These are phyloP conservation scores for Eutrema yunnanense DNA, from an alignment of 345 rosid species.

Conservation along the genomic window DNA sequence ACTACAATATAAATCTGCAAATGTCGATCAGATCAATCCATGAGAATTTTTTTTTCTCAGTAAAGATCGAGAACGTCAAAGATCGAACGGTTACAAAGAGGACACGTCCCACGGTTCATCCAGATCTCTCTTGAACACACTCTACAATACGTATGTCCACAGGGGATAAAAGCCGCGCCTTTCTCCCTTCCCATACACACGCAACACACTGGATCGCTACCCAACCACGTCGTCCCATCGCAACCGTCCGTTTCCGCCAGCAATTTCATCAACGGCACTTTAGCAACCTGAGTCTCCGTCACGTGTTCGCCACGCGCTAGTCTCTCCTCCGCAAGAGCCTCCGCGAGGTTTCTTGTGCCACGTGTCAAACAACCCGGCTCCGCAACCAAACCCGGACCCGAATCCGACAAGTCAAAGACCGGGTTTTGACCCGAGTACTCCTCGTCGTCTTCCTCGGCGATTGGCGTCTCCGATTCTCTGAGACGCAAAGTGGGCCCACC, in stretches of 20 bases:
- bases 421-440: constrained; percentile 9
- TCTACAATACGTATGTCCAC: constrained; percentile 84
- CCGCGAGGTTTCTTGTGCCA: constrained; percentile 56
- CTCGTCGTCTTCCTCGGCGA: constrained; percentile 16
- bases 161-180: constrained; percentile 92
- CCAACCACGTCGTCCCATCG: constrained; percentile 22
- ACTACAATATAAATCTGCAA: background rate
- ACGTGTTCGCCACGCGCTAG: constrained; percentile 32
- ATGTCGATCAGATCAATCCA: background rate
- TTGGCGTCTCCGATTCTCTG: constrained; percentile 26
- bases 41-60: constrained; percentile 8
- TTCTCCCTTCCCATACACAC: constrained; percentile 92
- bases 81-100: constrained; percentile 72
- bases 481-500: constrained; percentile 45
- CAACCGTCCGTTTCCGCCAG: constrained; percentile 19
- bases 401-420: background rate
- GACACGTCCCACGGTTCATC: constrained; percentile 60
- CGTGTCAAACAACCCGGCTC: constrained; percentile 23
- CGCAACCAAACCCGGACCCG: background rate
- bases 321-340: constrained; percentile 83
- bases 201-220: constrained; percentile 62
- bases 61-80: constrained; percentile 69
- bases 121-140: constrained; percentile 68
- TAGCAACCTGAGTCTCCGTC: background rate
- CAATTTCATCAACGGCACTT: constrained; percentile 68